phyloP scores from a whole-genome alignment of 306 rosid genomes.

The Lathyrus sativus region DNA sequence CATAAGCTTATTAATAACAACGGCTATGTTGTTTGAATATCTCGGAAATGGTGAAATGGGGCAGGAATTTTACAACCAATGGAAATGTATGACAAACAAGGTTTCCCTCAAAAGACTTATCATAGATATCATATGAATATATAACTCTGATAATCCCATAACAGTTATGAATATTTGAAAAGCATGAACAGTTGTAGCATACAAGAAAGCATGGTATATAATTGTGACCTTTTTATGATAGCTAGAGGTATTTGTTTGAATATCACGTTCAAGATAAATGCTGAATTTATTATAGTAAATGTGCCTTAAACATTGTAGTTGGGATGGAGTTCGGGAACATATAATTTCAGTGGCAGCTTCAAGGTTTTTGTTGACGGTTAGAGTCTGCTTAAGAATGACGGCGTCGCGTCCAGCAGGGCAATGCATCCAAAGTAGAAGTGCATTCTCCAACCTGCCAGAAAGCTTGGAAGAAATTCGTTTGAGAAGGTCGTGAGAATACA shows the following conservation, averaged over 20 bases:
- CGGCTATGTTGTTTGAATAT: constrained; percentile 13
- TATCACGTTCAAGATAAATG: constrained; percentile 55
- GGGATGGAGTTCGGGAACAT: constrained; percentile 78
- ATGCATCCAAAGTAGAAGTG: constrained; percentile 74
- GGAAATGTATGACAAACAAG: too few species aligned
- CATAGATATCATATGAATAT: too few species aligned
- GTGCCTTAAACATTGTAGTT: constrained; percentile 71
- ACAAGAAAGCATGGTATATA: too few species aligned
- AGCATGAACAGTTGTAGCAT: too few species aligned
- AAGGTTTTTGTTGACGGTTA: constrained; percentile 37
- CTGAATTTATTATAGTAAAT: constrained; percentile 55
- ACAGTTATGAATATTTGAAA: too few species aligned
- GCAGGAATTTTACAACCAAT: too few species aligned
- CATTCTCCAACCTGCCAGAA: constrained; percentile 67
- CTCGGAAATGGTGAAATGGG: too few species aligned
- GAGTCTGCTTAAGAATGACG: constrained; percentile 47
- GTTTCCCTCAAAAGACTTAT: too few species aligned
- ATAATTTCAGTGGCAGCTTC: constrained; percentile 77
- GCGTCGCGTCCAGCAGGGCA: constrained; percentile 85
- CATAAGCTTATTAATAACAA: not conserved
- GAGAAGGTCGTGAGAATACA: constrained; percentile 62
- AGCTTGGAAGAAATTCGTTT: constrained; percentile 72
- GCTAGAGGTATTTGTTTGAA: constrained; percentile 51
- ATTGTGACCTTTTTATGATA: constrained; percentile 61
- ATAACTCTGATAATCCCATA: too few species aligned